Evolutionary conservation across 805 yeast genomes (phyloP).

Genomic region (Monosporozyma servazzii): DNA sequence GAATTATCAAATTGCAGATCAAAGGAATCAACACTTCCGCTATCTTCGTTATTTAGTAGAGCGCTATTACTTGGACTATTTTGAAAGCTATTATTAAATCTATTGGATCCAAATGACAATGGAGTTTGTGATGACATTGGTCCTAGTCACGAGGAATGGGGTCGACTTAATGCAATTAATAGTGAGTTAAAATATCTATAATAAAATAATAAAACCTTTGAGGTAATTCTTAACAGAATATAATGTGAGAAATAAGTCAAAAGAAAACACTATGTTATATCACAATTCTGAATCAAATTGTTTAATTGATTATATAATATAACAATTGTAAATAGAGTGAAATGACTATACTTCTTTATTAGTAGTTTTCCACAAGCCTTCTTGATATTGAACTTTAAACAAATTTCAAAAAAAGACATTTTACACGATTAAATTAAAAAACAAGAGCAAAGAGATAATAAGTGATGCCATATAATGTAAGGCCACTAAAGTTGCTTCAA

Average conservation of each 20-base stretch:
- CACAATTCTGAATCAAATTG: background rate
- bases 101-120: slow-evolving; percentile 9
- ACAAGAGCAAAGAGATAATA: background rate
- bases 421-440: background rate
- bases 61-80: background rate
- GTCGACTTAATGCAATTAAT: background rate
- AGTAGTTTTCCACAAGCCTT: background rate
- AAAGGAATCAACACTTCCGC: slow-evolving; percentile 36
- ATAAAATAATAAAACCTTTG: background rate
- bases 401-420: background rate
- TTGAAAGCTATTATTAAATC: slow-evolving; percentile 5
- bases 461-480: background rate
- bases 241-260: background rate
- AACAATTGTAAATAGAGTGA: background rate
- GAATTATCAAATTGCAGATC: slow-evolving; percentile 51
- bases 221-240: background rate
- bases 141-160: background rate
- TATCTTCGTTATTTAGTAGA: slow-evolving; percentile 1
- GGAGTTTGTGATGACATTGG: slow-evolving; percentile 21
- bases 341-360: background rate
- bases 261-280: background rate
- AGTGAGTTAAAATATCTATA: background rate
- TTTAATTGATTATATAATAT: background rate
- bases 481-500: background rate
- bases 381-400: background rate